Percentiles rank a stretch among this genome's conserved stretches.
These are phyloP conservation scores for Eucalyptus sideroxylon DNA, from an alignment of 345 rosid species.

Conservation along the genomic window DNA sequence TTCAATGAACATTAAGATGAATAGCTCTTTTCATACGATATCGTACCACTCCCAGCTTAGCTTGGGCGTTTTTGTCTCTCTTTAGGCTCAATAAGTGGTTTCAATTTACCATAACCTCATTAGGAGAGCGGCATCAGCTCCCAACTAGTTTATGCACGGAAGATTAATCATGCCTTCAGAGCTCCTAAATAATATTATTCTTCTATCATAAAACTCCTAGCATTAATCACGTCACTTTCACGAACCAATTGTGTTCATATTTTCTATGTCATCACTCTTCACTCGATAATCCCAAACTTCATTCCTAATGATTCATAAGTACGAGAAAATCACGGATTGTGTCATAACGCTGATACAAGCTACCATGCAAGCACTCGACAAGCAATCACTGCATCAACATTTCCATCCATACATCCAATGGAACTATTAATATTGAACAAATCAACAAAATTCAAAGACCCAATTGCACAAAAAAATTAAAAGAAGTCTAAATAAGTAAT, in stretches of 20 bases:
- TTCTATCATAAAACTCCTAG: too few species aligned
- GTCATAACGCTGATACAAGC: too few species aligned
- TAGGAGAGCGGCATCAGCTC: rapidly evolving
- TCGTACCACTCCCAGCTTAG: too few species aligned
- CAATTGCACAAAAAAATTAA: not conserved
- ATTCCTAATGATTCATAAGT: rapidly evolving
- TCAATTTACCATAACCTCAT: rapidly evolving
- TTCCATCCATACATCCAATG: not conserved
- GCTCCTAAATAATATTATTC: too few species aligned
- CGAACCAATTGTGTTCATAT: rapidly evolving
- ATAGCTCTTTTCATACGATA: rapidly evolving
- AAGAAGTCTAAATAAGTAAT: not conserved
- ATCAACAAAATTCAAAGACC: not conserved
- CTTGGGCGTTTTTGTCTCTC: too few species aligned
- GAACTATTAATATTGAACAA: not conserved
- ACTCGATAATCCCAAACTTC: too few species aligned
- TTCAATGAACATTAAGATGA: rapidly evolving
- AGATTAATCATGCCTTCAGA: rapidly evolving
- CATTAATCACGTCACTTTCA: rapidly evolving
- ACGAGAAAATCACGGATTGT: rapidly evolving
- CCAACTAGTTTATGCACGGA: rapidly evolving
- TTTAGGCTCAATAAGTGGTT: rapidly evolving
- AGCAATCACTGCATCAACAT: not conserved
- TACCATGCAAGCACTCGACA: not conserved
- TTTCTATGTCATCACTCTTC: rapidly evolving